Evolutionary conservation across 2,329 filamentous ascomycete species (phyloP), one percentile per base, ranked within the genome.

Genomic region (Penicillium sp.): DNA sequence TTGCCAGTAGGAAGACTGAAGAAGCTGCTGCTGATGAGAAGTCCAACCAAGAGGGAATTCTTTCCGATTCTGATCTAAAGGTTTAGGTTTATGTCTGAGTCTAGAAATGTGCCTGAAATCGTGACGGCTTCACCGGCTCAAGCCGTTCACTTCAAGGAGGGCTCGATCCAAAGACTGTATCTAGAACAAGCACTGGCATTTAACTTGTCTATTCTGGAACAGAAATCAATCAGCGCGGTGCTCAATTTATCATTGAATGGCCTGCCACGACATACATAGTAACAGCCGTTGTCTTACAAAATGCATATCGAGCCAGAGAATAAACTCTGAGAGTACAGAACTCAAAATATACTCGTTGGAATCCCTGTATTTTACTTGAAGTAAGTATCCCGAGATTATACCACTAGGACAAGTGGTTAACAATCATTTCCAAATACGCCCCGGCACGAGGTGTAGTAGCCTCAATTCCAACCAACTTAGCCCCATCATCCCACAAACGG

Each of bases 401-500:
- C 11, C 26, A 18, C 3, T 50, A 22, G 8, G 37, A 37, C 51
- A 72, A 54, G 62, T 73, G 69, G 12, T 29, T 53, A 27, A 42
- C 49, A 12, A 72, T 67, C 55, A 71, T 64, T 23, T 62, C 57
- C 31, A 63, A 33, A 60, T 73, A 72, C 0, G 56, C 23, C 14
- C 53, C 20, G 12, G 67, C 64, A 7, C 68, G 64, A n/a, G 69
- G 69, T 3, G 65, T 72, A 2, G 33, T 54, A 18, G 56, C 55
- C 54, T 66, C 59, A 41, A 69, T 49, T 0, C 60, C 69, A 20
- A 59, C 64, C 31, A 73, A 56, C 54, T 75, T 76, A 1, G 73
- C 73, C 8, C 57, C 58, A 62, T 75, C 73, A 56, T 75, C 74
- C 71, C 72, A 76, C 42, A 66, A 59, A 18, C 74, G 66, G 15